Base-by-base conservation (phyloP, 768 basidiomycete species). In the Tremella yokohamensis region DNA sequence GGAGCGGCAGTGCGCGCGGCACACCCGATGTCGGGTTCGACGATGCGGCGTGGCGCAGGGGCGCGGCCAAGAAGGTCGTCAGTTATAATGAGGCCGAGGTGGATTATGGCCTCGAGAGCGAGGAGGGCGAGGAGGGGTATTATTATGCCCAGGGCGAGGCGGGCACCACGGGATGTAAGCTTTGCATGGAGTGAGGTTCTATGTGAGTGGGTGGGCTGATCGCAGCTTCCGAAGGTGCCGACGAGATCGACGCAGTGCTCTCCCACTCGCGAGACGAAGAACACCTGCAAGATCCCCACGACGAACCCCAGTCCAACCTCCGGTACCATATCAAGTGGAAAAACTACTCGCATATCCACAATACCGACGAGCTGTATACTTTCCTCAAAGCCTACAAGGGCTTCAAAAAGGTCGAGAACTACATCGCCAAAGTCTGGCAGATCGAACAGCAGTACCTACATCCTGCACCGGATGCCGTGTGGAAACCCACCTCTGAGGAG, bases 261-360 rank as follows among this genome's bases (percentile, higher is more conserved):
- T 85, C 83, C 29, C 92, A 97, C 73, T 83, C 82, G 74, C 83
- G 94, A 65, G 88, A 96, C 63, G 90, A 92, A 70, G 86, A 86
- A 15, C 59, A 62, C 8, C 54, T 75, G 15, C 79, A 82, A 20
- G 90, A 94, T 70, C 79, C 81, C 0, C 84, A 87, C 48, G 92
- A 96, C 70, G 76, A 88, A 48, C 94, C 90, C 83, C 87, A 85
- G 60, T 85, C 86, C 65, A 96, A 96, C 72, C 83, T 94, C 66
- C 91, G 92, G 52, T 99, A 88, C 81, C 91, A 97, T 75, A 92
- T 99, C 81, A 99, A 99, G 78, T 99, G 96, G 96, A 97, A 98
- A 78, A 86, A 85, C 67, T 98, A 92, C 77, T 96, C 92, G 9
- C 94, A 98, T 75, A 82, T 98, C 15, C 96, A 98, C 80, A 97